A percentile compares a stretch with the other conserved stretches of the same genome.
phyloP scores from a whole-genome alignment of 345 rosid species.

The Moricandia arvensis region DNA sequence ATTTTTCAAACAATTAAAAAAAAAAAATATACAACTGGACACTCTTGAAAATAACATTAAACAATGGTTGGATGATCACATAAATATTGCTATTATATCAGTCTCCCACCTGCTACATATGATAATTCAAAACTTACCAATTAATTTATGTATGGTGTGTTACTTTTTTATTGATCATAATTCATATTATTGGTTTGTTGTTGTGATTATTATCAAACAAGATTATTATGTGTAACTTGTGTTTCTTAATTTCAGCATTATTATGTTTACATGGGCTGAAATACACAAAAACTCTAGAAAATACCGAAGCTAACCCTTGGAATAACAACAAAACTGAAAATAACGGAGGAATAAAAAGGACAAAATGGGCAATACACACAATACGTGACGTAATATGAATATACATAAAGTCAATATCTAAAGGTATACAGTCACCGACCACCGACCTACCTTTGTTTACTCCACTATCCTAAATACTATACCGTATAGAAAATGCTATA shows the following conservation, averaged over 20 bases:
- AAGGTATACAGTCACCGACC: constrained; percentile 89
- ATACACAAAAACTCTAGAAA: not conserved
- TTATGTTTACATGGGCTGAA: constrained; percentile 10
- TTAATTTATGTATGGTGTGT: not conserved
- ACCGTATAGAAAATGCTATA: not conserved
- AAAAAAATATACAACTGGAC: constrained; percentile 25
- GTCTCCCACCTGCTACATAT: constrained; percentile 26
- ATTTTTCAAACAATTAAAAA: constrained; percentile 14
- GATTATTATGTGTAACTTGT: not conserved
- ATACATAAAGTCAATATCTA: constrained; percentile 68
- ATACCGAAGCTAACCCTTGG: not conserved
- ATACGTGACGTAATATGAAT: constrained; percentile 45
- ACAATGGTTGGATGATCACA: constrained; percentile 3
- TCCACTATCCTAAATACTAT: not conserved
- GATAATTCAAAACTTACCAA: not conserved
- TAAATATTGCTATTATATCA: not conserved
- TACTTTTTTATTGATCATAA: not conserved
- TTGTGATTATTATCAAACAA: not conserved
- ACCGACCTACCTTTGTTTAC: constrained; percentile 55
- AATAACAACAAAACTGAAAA: constrained; percentile 15
- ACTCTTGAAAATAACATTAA: constrained; percentile 25
- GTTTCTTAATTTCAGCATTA: not conserved
- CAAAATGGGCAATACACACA: constrained; percentile 35
- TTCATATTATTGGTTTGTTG: not conserved
- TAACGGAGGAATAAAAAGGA: constrained; percentile 28